Conservation (phyloP, 164 flowering plant species). For the Cinnamomum micranthum region DNA sequence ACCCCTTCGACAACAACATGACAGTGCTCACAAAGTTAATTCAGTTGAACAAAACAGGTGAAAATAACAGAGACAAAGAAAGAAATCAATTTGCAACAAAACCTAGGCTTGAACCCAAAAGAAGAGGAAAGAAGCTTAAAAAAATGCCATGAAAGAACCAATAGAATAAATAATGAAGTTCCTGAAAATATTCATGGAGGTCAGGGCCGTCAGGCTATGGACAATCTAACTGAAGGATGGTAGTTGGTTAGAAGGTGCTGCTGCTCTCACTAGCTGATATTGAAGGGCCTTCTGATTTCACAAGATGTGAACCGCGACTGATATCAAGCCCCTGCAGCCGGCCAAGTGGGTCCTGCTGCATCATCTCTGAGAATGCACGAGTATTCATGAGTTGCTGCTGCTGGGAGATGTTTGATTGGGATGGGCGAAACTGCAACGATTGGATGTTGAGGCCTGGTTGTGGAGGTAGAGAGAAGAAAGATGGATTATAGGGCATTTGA, state of each 20-base stretch:
- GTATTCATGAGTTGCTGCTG: conserved; percentile 37
- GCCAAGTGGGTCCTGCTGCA: conserved; percentile 75
- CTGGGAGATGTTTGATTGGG: conserved; percentile 41
- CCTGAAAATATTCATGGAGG: conserved; percentile 17
- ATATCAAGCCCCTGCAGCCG: conserved; percentile 87
- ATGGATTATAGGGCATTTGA: conserved; percentile 40
- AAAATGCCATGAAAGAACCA: conserved; percentile 8
- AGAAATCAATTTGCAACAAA: conserved; percentile 1
- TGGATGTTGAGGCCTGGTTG: conserved; percentile 46
- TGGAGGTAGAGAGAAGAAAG: conserved; percentile 45
- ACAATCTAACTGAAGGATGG: conserved; percentile 26
- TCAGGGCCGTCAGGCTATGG: conserved; percentile 59
- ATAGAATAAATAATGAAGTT: conserved; percentile 18
- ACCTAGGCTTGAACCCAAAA: conserved; percentile 1
- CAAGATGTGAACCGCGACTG: conserved; percentile 48
- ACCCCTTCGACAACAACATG: neutral
- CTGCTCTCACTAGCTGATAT: conserved; percentile 84
- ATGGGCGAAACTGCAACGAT: conserved; percentile 43
- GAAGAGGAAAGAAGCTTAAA: neutral
- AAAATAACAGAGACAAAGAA: neutral
- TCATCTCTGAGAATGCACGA: conserved; percentile 44
- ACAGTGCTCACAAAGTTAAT: neutral
- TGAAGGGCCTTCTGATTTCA: conserved; percentile 76
- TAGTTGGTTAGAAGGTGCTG: conserved; percentile 43
- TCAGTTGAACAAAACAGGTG: neutral